Percentiles rank a stretch among this genome's conserved stretches.
phyloP scores from a whole-genome alignment of 768 basidiomycete species.

The Ramaria sp. region DNA sequence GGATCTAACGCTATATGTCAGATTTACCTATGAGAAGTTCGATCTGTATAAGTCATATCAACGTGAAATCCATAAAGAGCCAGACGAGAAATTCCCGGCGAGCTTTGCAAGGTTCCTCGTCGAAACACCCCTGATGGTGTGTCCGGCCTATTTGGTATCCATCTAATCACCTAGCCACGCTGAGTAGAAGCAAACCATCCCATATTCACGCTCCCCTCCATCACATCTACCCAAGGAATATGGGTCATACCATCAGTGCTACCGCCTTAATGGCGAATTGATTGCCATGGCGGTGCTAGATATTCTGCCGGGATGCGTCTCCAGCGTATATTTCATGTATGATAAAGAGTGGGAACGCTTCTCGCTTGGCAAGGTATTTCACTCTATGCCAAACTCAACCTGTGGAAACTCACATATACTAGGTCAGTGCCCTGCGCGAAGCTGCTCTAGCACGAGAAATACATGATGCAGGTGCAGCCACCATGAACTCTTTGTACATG shows the following conservation, averaged over 20 bases:
- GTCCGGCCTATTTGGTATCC: neutral
- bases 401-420: neutral
- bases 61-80: conserved; percentile 63
- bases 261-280: conserved; percentile 69
- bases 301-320: conserved; percentile 75
- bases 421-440: conserved; percentile 85
- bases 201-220: conserved; percentile 39
- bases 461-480: conserved; percentile 49
- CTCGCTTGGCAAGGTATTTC: conserved; percentile 67
- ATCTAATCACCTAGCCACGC: neutral
- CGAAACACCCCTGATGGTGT: conserved; percentile 64
- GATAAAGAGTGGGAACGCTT: conserved; percentile 55
- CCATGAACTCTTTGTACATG: conserved; percentile 73
- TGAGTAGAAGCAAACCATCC: conserved; percentile 46
- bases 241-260: conserved; percentile 90
- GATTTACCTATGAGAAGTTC: conserved; percentile 63
- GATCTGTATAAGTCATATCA: conserved; percentile 72
- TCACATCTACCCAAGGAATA: conserved; percentile 61
- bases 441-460: conserved; percentile 67
- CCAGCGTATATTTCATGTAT: conserved; percentile 83
- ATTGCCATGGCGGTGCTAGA: conserved; percentile 86
- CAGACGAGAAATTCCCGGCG: conserved; percentile 28
- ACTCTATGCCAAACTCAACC: neutral
- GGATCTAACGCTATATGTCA: neutral
- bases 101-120: conserved; percentile 73